phyloP scores from a whole-genome alignment of 2,329 filamentous ascomycete genomes.

The Ophiosphaerella korrae region DNA sequence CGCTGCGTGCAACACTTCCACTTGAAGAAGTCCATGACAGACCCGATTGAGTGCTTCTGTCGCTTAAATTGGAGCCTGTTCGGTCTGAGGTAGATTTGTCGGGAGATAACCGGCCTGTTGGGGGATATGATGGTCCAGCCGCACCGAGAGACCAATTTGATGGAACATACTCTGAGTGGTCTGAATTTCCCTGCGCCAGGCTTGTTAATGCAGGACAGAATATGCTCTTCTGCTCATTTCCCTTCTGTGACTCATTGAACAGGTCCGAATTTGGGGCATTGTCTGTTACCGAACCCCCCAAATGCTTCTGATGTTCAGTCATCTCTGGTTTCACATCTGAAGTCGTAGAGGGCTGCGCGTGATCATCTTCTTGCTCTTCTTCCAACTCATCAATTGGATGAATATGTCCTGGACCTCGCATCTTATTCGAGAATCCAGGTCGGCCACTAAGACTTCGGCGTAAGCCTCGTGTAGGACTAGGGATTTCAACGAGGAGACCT shows the following conservation, averaged over 20 bases:
- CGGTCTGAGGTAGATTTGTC: slow-evolving; percentile 55
- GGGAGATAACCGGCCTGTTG: slow-evolving; percentile 51
- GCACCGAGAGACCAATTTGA: slow-evolving; percentile 21
- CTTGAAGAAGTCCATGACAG: slow-evolving; percentile 50
- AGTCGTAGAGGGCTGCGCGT: slow-evolving; percentile 19
- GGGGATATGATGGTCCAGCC: slow-evolving; percentile 17
- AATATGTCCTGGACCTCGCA: slow-evolving; percentile 59
- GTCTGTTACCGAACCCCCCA: slow-evolving; percentile 29
- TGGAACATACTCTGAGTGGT: background rate
- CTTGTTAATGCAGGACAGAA: slow-evolving; percentile 27
- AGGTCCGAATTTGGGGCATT: slow-evolving; percentile 47
- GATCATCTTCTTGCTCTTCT: slow-evolving; percentile 53
- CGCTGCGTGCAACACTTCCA: slow-evolving; percentile 50
- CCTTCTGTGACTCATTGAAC: slow-evolving; percentile 46
- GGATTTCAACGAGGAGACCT: slow-evolving; percentile 54
- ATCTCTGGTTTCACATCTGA: slow-evolving; percentile 29
- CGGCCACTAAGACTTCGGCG: slow-evolving; percentile 47
- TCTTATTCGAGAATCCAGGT: slow-evolving; percentile 53
- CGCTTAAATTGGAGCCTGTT: slow-evolving; percentile 62
- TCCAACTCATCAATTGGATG: slow-evolving; percentile 68
- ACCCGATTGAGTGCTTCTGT: slow-evolving; percentile 53
- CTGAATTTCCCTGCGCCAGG: slow-evolving; percentile 21
- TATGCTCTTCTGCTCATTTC: slow-evolving; percentile 29
- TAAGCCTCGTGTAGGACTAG: slow-evolving; percentile 55
- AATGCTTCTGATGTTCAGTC: slow-evolving; percentile 23